Base-by-base conservation (phyloP, 2,329 filamentous ascomycete species). In the Zymoseptoria ardabiliae region DNA sequence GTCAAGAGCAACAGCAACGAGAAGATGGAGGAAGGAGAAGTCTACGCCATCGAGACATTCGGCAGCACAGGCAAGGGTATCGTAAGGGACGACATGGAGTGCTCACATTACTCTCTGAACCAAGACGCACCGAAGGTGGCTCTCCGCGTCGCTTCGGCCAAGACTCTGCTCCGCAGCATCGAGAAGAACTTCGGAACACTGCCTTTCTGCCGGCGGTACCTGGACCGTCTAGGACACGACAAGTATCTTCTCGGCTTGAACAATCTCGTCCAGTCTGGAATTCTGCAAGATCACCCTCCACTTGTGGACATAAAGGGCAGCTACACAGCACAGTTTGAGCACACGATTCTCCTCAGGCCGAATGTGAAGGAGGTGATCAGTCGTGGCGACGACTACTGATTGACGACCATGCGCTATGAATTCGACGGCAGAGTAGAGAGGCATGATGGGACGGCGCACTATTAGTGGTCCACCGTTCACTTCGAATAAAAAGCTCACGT, bases 291-390 rank as follows among this genome's bases (percentile, higher is more conserved):
- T 3, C 84, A 87, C 66, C 72, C 73, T 13, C 85, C 84, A 1
- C 73, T 87, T 23, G 73, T 78, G 35, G 85, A 87, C 63, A 70
- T 82, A 50, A 76, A 79, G 62, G 84, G 84, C 1, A 85, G 83
- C 1, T 86, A 85, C 68, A 79, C 81, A 4, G 85, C 85, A 9
- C 85, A 87, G 65, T 87, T 83, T 68, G 85, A 87, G 73, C 85
- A 82, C 71, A 78, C 76, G 11, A 72, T 78, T 60, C 61, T 77
- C 58, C 67, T 77, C 30, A 64, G 74, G 53, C 72, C 72, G 35
- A 75, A 70, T 59, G 68, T 72, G 22, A 77, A 77, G 64, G 75
- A 77, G 65, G 73, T 77, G 4, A 70, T 77, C 28, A 74, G 70
- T 63, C 68, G 75, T 49, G 73, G 75, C 50, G 72, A 76, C 55